These are phyloP conservation scores for Trametes pubescens DNA, from an alignment of 1,284 basidiomycete species.

Conservation along the genomic window DNA sequence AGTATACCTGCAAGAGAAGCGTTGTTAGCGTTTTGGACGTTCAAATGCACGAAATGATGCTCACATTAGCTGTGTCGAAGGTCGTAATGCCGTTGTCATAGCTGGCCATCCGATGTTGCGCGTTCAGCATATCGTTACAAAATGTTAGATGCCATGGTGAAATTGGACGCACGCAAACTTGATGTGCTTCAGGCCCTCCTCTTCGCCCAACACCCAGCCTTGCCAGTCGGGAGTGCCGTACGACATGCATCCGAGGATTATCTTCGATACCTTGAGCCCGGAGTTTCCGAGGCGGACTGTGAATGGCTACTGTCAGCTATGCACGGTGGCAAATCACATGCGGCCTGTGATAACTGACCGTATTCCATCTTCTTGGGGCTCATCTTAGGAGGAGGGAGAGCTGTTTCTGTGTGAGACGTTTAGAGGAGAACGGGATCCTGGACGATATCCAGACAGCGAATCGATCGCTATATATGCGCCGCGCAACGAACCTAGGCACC, in stretches of 20 bases:
- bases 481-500: background rate
- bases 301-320: background rate
- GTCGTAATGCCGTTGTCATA: conserved; percentile 56
- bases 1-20: conserved; percentile 9
- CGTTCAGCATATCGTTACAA: background rate
- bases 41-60: background rate
- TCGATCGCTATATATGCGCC: background rate
- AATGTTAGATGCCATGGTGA: background rate
- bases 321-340: background rate
- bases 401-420: background rate
- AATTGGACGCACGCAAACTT: conserved; percentile 43
- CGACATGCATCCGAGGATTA: conserved; percentile 55
- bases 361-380: conserved; percentile 22
- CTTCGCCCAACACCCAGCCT: conserved; percentile 50
- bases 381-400: background rate
- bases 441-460: background rate
- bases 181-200: conserved; percentile 50
- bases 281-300: conserved; percentile 54
- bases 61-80: conserved; percentile 62
- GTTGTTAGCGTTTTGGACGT: background rate
- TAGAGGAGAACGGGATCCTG: background rate
- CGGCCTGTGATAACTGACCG: background rate
- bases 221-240: conserved; percentile 49
- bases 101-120: conserved; percentile 6
- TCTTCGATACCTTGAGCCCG: conserved; percentile 53